Base-by-base conservation (phyloP, 2,329 filamentous ascomycete species). In the Bipolaris sorokiniana region DNA sequence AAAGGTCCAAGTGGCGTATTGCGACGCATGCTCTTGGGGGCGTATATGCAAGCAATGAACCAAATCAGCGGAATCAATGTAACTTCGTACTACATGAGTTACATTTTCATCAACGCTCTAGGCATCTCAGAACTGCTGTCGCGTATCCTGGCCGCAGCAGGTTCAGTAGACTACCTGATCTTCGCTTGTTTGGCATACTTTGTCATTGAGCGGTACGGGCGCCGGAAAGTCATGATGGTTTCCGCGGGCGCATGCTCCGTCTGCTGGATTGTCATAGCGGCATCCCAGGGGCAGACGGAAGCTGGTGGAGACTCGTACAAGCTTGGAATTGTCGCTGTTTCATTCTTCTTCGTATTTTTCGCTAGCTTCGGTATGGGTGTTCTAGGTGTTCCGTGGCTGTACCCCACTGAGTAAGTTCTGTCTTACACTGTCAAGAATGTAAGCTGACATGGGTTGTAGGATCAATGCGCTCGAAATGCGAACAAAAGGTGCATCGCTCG, bases 191-290 rank as follows among this genome's bases (percentile, higher is more conserved):
- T 73, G 55, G 78, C 67, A 42, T 82, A 73, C 68, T 80, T 82
- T 49, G 73, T 81, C 4, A 79, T 83, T 56, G 81, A 83, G 54
- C 70, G 79, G 5, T 81, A 77, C 56, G 81, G 81, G 2, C 76
- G 82, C 9, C 75, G 81, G 9, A 79, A 60, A 55, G 67, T 82
- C 45, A 81, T 83, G 80, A 81, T 83, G 74, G 67, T 67, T 16
- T 80, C 77, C 5, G 78, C 81, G n/a, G 72, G 75, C 6, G 82
- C 79, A 9, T 83, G 81, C 56, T 80, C 77, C 1, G 75, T 79
- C 11, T 84, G 81, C 63, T 83, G 80, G 73, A 73, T 80, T 16
- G 66, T 81, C 7, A 83, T 83, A 48, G 77, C 80, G 0, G 79
- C 81, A 16, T 71, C 79, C 0, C 72, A 81, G 5, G 77, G 76